Conservation (phyloP, 192 early-diverging fungal species). For the Nowakowskiella sp. region DNA sequence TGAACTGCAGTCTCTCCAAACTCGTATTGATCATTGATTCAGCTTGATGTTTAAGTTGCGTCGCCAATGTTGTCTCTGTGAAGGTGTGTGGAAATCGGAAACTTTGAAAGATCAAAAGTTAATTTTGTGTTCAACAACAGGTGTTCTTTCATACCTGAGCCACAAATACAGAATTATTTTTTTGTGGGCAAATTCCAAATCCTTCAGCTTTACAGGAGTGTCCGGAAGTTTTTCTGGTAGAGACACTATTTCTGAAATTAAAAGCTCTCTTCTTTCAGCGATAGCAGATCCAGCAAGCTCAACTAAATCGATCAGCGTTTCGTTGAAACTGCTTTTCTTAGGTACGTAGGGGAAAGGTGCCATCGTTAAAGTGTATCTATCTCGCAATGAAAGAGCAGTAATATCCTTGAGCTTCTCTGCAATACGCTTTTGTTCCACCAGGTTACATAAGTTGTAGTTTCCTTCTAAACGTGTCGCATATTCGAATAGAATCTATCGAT, state of each 20-base stretch:
- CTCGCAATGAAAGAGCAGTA: slow-evolving; percentile 42
- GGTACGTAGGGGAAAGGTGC: slow-evolving; percentile 39
- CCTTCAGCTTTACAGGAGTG: slow-evolving; percentile 24
- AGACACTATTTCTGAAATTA: slow-evolving; percentile 39
- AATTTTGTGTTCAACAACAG: background rate
- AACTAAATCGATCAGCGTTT: slow-evolving; percentile 8
- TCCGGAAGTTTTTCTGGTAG: slow-evolving; percentile 32
- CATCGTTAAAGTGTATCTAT: slow-evolving; percentile 63
- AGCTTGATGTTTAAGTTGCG: too few relatives aligned
- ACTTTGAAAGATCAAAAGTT: slow-evolving; percentile 14
- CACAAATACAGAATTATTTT: slow-evolving; percentile 80
- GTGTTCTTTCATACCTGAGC: slow-evolving; percentile 50
- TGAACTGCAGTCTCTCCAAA: too few relatives aligned
- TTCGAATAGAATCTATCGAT: slow-evolving; percentile 38
- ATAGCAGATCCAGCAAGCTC: slow-evolving; percentile 14
- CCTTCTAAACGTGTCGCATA: slow-evolving; percentile 56
- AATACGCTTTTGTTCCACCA: slow-evolving; percentile 50
- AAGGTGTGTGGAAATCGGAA: slow-evolving; percentile 56
- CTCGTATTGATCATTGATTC: too few relatives aligned
- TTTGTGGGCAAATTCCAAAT: slow-evolving; percentile 68
- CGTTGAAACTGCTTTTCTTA: slow-evolving; percentile 10
- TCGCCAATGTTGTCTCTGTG: too few relatives aligned
- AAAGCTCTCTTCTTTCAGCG: slow-evolving; percentile 29
- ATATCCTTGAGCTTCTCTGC: slow-evolving; percentile 54
- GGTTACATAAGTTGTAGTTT: slow-evolving; percentile 73